A percentile compares a stretch with the other conserved stretches of the same genome.
Evolutionary conservation across 768 basidiomycete species (phyloP).

Genomic region (Coprinopsis cinerea): DNA sequence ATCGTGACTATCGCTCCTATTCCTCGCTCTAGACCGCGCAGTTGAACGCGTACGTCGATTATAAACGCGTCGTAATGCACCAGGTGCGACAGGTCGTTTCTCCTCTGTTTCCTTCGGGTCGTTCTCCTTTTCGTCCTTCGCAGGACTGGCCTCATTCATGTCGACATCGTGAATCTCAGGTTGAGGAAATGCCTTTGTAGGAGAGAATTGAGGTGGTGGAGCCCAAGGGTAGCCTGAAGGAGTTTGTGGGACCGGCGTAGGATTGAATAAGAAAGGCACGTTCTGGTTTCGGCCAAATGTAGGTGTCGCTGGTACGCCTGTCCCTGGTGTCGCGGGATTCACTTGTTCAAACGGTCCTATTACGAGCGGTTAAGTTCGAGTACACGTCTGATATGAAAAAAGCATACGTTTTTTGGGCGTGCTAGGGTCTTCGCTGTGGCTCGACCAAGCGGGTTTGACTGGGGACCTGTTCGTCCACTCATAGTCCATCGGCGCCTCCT

Average conservation of each 20-base stretch:
- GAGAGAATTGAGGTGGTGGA: slow-evolving; percentile 52
- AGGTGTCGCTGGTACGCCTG: slow-evolving; percentile 33
- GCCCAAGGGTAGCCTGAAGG: slow-evolving; percentile 58
- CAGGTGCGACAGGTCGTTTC: slow-evolving; percentile 45
- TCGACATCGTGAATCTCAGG: slow-evolving; percentile 62
- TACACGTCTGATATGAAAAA: neutral
- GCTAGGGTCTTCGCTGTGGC: slow-evolving; percentile 35
- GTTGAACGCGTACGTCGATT: slow-evolving; percentile 51
- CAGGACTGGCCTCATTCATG: slow-evolving; percentile 69
- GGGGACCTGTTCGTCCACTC: slow-evolving; percentile 69
- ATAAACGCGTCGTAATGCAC: slow-evolving; percentile 61
- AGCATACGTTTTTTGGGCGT: slow-evolving; percentile 66
- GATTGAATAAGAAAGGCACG: slow-evolving; percentile 68
- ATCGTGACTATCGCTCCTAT: slow-evolving; percentile 26
- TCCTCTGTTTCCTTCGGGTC: slow-evolving; percentile 15
- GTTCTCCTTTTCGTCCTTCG: slow-evolving; percentile 26
- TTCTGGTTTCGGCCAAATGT: slow-evolving; percentile 61
- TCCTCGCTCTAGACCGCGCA: slow-evolving; percentile 18
- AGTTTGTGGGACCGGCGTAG: slow-evolving; percentile 32
- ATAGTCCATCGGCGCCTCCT: slow-evolving; percentile 86
- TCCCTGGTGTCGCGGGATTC: slow-evolving; percentile 38
- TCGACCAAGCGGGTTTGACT: slow-evolving; percentile 56
- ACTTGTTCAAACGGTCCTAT: slow-evolving; percentile 36
- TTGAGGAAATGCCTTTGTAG: slow-evolving; percentile 51
- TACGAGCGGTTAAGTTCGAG: slow-evolving; percentile 1